Base-by-base conservation (phyloP, 305 asterid species). In the Fraxinus greggii region DNA sequence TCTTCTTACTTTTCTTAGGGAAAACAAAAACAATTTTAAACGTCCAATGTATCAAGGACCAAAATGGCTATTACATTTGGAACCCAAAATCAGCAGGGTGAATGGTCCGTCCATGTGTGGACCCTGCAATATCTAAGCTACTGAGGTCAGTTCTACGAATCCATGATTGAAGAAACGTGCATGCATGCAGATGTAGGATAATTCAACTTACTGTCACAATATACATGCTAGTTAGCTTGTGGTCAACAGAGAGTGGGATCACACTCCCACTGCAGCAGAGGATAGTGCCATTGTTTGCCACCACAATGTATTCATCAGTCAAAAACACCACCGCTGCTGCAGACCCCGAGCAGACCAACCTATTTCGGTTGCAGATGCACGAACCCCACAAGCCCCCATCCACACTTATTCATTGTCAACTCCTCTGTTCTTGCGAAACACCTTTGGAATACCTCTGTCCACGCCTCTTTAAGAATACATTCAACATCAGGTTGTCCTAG, bases 201-300 rank as follows among this genome's bases (percentile, higher is more conserved):
- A 29, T 70, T 29, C 42, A 70, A 28, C 17, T 35, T 10, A 15
- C 23, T 13, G 75, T 29, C 75, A 69, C 31, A 5, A 65, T 65
- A 17, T 74, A 51, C 61, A 51, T 51, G 61, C 23, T 51, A 51
- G 61, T 51, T 51, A 91, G 93, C 89, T 92, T 91, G 54, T 91
- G 97, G 72, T 92, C 95, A 75, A 77, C 59, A 15, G 90, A 69
- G 74, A 92, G 89, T 0, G 93, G 92, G n/a, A 92, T 12, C 9
- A 84, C 31, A 3, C 67, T 65, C 5, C 89, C 88, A 2, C 69
- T 79, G 0, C 92, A 88, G 82, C 38, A 87, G 38, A 92, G 90
- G 80, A 90, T 82, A 54, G 94, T 92, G 7, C 93, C 97, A 77
- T 91, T 88, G 77, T 88, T 91, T 35, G 86, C 91, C 1, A 84